Evolutionary conservation across 2,329 filamentous ascomycete genomes (phyloP).

Genomic region (Beauveria pseudobassiana): DNA sequence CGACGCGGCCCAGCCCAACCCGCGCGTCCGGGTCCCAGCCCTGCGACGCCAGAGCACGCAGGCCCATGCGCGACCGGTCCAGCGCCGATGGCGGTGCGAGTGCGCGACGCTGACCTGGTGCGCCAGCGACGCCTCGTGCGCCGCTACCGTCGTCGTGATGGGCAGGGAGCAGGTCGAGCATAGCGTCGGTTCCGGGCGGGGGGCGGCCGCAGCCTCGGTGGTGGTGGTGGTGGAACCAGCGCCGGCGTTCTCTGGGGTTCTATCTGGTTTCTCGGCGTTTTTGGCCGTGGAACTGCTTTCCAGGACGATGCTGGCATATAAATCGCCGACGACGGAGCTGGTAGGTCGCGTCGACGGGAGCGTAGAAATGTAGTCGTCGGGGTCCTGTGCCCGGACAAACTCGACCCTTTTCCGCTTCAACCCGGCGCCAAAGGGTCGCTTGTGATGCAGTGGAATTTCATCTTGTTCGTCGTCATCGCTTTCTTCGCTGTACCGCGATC

Average conservation of each 20-base stretch:
- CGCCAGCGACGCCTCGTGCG: constrained; percentile 56
- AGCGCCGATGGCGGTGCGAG: constrained; percentile 64
- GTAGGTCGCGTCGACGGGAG: constrained; percentile 18
- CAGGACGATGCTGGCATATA: constrained; percentile 63
- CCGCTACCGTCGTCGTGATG: constrained; percentile 22
- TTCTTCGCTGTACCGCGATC: constrained; percentile 16
- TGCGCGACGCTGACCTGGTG: constrained; percentile 65
- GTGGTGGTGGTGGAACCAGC: constrained; percentile 1
- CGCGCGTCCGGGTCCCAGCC: constrained; percentile 72
- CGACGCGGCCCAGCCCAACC: constrained; percentile 58
- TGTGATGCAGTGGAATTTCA: constrained; percentile 45
- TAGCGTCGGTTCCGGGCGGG: constrained; percentile 11
- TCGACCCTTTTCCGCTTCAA: constrained; percentile 46
- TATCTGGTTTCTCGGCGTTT: not conserved
- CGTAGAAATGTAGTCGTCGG: constrained; percentile 23
- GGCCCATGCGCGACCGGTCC: constrained; percentile 62
- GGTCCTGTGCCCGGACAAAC: constrained; percentile 48
- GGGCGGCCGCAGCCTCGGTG: constrained; percentile 1
- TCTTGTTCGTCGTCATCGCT: constrained; percentile 29
- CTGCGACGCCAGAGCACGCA: constrained; percentile 56
- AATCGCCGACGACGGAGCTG: constrained; percentile 39
- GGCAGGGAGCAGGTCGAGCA: constrained; percentile 32
- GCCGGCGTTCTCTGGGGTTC: constrained; percentile 15
- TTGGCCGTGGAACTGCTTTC: constrained; percentile 24
- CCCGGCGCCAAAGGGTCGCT: constrained; percentile 48